Base-by-base conservation (phyloP, 202 grass and related monocot genomes). In the Schoenoplectus tabernaemontani region DNA sequence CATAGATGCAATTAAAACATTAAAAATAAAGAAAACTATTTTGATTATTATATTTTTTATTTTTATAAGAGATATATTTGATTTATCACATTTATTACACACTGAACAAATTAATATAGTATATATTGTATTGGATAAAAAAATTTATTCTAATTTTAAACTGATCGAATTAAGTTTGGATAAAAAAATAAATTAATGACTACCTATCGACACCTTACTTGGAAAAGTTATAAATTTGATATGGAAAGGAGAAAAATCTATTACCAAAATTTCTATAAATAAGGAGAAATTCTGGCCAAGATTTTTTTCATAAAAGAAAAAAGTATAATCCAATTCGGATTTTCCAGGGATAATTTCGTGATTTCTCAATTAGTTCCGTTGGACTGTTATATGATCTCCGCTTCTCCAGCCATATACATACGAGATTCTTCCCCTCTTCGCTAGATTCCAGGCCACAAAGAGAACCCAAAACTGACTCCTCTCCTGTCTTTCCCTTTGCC, bases 401-500 rank as follows among this genome's bases (percentile, higher is more conserved):
- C 83, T 83, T 82, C 32, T 75, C 54, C 58, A 57, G 54, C 7
- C 28, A 61, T 74, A n/a, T n/a, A n/a, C n/a, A 85, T 26, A 78
- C 82, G 72, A 64, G 80, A 65, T 86, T 86, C 84, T 80, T 82
- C 78, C 53, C 87, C 64, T 83, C 38, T 69, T 76, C 83, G 79
- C 81, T 54, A 78, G 76, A 86, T 80, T 76, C 76, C 82, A 38
- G 63, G 72, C 57, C 38, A 57, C 44, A 38, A 44, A 28, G 81
- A 82, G 86, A 86, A 91, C 85, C 78, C 79, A 54, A 77, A 79
- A 51, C 78, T 64, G n/a, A 60, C 76, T 56, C 51, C 51, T 33
- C 76, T 82, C 83, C n/a, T n/a, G n/a, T n/a, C n/a, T n/a, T n/a
- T n/a, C n/a, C n/a, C n/a, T n/a, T n/a, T n/a, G n/a, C 47, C 23